Conservation (phyloP, 805 yeast genomes). For the Groenewaldozyma tartarivorans region DNA sequence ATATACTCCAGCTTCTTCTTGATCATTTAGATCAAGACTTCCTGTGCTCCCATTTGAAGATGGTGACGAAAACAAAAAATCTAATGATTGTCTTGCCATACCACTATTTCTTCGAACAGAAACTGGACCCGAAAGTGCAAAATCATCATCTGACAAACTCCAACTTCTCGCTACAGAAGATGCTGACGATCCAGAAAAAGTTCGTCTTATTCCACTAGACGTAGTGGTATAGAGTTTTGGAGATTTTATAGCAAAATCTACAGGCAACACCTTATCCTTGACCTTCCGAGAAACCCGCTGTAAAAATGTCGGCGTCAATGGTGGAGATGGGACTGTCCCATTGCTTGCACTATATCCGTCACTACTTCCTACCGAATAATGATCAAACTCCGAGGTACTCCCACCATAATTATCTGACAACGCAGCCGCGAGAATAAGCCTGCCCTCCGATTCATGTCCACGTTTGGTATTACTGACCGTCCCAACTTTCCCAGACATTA, state of each 20-base stretch:
- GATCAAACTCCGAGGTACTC: too few species aligned
- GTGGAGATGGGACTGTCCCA: too few species aligned
- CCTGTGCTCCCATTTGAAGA: neutral
- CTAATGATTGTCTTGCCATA: constrained; percentile 9
- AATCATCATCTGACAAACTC: constrained; percentile 8
- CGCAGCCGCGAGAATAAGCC: too few species aligned
- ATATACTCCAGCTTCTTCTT: neutral
- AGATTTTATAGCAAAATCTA: neutral
- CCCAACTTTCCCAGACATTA: too few species aligned
- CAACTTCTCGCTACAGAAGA: constrained; percentile 2
- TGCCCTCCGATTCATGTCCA: too few species aligned
- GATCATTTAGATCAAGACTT: neutral
- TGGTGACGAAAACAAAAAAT: constrained; percentile 7
- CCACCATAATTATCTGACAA: too few species aligned
- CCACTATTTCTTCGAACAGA: constrained; percentile 12
- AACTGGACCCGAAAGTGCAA: constrained; percentile 11
- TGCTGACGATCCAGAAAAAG: neutral
- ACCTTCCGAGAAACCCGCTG: neutral
- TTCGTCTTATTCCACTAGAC: neutral
- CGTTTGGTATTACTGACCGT: too few species aligned
- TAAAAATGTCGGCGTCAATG: too few species aligned
- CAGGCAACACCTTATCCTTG: neutral
- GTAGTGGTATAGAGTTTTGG: neutral
- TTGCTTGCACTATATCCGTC: too few species aligned
- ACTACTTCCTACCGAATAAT: too few species aligned